Base-by-base conservation (phyloP, 208 protist genomes). In the Trypanosoma avium region DNA sequence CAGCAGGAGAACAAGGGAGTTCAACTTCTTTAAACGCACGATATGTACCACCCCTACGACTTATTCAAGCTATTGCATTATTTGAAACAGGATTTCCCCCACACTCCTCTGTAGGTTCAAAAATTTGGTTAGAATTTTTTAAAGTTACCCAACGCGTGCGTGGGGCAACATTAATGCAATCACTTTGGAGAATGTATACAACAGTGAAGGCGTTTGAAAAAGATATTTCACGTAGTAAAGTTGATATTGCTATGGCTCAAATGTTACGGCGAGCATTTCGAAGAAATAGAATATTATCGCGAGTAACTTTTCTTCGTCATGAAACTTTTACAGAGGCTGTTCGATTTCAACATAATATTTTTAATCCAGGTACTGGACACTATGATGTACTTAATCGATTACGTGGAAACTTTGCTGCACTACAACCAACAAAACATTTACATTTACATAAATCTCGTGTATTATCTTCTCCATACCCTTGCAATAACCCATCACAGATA, bases 51-150 rank as follows among this genome's bases (percentile, higher is more conserved):
- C 81, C 87, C 8, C 67, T 90, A 26, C 77, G 87, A 2, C 77
- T 90, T 1, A 70, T 93, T 47, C 84, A 90, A 69, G 84, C 84
- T 0, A 50, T 93, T 2, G 79, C 84, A 7, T 59, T 90, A 27
- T 86, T 90, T 35, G 84, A 93, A 67, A 71, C 81, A 3, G 78
- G 61, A 35, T 90, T 93, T 57, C 83, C 83, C 5, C 67, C 77
- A 12, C 81, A 89, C 67, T 90, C 81, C 22, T 93, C 84, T 1
- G 75, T 90, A 17, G 81, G 80, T 35, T 86, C 81, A 13, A 84
- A 86, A 55, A 50, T 87, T 61, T 90, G 84, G 81, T 69, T 90
- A 47, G 81, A 90, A 61, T 93, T 93, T 40, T 89, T 93, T 61
- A 78, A 75, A 21, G 74, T 87, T 19, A 70, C 81, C 47, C 83